Evolutionary conservation across 1,284 basidiomycete genomes (phyloP).

Genomic region (Boletus mariae): DNA sequence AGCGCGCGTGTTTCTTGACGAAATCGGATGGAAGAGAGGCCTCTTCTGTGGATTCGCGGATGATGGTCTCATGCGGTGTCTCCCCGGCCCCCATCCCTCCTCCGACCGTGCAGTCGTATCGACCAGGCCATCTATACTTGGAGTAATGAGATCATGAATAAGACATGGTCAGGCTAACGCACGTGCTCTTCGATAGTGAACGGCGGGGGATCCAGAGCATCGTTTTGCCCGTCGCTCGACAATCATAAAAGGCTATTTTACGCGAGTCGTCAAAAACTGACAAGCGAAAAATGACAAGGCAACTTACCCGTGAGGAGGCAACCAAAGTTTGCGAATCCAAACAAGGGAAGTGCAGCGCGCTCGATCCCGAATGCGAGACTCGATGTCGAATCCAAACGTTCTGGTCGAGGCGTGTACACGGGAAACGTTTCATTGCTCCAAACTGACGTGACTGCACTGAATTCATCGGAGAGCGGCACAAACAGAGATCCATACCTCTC

Average conservation of each 20-base stretch:
- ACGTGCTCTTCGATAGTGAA: constrained; percentile 40
- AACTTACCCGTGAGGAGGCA: constrained; percentile 38
- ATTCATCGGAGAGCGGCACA: neutral
- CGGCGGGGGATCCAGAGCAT: constrained; percentile 42
- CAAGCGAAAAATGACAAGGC: constrained; percentile 6
- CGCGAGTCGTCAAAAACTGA: neutral
- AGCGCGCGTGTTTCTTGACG: constrained; percentile 28
- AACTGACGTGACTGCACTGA: constrained; percentile 6
- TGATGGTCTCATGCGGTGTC: constrained; percentile 33
- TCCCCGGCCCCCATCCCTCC: constrained; percentile 42
- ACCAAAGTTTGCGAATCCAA: constrained; percentile 43
- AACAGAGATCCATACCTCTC: constrained; percentile 12
- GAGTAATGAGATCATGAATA: neutral
- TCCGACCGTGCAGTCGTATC: constrained; percentile 42
- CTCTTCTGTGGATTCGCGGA: constrained; percentile 41
- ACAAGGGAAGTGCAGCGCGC: constrained; percentile 42
- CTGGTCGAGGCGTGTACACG: constrained; percentile 21
- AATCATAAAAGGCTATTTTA: constrained; percentile 22
- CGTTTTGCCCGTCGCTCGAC: constrained; percentile 17
- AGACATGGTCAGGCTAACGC: constrained; percentile 9
- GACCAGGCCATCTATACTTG: constrained; percentile 37
- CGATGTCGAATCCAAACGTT: constrained; percentile 2
- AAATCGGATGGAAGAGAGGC: constrained; percentile 37
- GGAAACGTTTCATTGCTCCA: constrained; percentile 28
- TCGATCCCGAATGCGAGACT: constrained; percentile 40